phyloP scores from a whole-genome alignment of 768 basidiomycete genomes.

The Leccinum olivaceopallidum region DNA sequence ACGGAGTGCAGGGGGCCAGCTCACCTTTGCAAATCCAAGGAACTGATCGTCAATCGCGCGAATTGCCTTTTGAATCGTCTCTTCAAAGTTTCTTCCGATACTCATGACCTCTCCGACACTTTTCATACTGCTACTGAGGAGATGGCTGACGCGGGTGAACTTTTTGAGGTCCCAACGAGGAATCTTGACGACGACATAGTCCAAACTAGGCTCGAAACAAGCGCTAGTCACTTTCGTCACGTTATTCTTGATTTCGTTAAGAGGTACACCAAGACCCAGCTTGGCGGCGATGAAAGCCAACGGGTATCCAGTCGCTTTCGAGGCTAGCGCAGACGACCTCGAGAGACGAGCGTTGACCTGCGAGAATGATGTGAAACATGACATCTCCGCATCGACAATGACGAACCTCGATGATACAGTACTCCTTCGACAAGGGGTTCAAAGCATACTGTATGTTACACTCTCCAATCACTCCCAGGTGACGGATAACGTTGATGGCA shows the following conservation, averaged over 20 bases:
- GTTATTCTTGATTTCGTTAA: constrained; percentile 97
- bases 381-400: background rate
- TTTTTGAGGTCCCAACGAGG: constrained; percentile 99
- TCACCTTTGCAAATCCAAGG: constrained; percentile 83
- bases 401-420: constrained; percentile 94
- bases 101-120: constrained; percentile 99
- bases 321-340: constrained; percentile 95
- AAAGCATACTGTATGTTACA: constrained; percentile 99
- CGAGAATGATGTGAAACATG: constrained; percentile 4
- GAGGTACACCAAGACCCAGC: constrained; percentile 93
- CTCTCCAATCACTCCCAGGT: constrained; percentile 95
- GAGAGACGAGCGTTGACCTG: constrained; percentile 96
- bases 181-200: constrained; percentile 98
- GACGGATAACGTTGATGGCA: constrained; percentile 98
- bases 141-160: constrained; percentile 90
- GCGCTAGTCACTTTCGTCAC: constrained; percentile 96
- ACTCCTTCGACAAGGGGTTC: constrained; percentile 92
- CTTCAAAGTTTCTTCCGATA: constrained; percentile 97
- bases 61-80: constrained; percentile 98
- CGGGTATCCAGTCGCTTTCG: constrained; percentile 98
- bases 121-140: constrained; percentile 97
- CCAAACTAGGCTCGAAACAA: constrained; percentile 97
- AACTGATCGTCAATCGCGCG: constrained; percentile 96
- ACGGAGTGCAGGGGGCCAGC: constrained; percentile 4
- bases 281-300: constrained; percentile 98